Evolutionary conservation across 306 rosid species (phyloP), one percentile per base, ranked within the genome.

Genomic region (Cucurbita pepo): DNA sequence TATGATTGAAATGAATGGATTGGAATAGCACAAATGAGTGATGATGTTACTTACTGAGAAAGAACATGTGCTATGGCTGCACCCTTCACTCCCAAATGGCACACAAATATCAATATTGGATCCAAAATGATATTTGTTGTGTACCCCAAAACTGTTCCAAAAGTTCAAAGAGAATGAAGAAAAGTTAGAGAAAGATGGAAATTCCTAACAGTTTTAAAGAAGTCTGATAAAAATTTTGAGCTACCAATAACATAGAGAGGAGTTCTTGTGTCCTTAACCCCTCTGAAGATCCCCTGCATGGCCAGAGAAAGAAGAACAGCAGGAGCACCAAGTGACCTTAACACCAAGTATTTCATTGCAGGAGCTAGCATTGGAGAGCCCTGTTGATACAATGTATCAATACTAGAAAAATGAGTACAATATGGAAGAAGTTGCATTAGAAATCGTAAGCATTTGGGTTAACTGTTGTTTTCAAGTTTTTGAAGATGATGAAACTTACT

Each of bases 271-370:
- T 94, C 99, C 86, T 94, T 94, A 69, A 94, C 87, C 15, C 99
- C 99, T 83, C 99, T 65, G 73, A 89, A 94, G 78, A 94, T 88
- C 71, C 97, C 99, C 79, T 94, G 99, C 95, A 91, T 94, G 50
- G 99, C 99, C 77, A 94, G 80, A 15, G 96, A 88, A 21, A 94
- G 95, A 83, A 94, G 99, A 82, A 91, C 97, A 10, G 99, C 99
- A 44, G 99, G 99, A 72, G 99, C 95, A 77, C 99, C 99, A 9
- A 94, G 77, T 30, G 99, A 62, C 74, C 99, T 86, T 78, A 92
- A 74, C 62, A 78, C 87, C 83, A 94, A 82, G 88, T 94, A 94
- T 82, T 86, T 85, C 64, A 73, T 65, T 43, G 97, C 96, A 9
- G 94, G 95, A 12, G n/a, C 67, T 52, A 89, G 80, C 99, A 94